phyloP scores from a whole-genome alignment of 2,329 filamentous ascomycete species.

The Aspergillus sp. region DNA sequence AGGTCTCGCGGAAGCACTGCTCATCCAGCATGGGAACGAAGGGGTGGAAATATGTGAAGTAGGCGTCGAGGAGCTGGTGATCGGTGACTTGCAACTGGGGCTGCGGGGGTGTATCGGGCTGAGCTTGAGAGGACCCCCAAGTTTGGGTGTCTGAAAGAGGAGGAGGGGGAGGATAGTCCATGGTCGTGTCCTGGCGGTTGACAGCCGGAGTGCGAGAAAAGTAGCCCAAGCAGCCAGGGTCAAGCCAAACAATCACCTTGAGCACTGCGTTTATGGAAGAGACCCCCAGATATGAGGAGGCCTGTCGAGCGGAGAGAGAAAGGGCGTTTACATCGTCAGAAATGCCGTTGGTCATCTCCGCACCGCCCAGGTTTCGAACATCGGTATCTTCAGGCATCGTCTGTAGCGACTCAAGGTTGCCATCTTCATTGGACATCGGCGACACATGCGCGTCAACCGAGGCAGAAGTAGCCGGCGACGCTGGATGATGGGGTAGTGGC shows the following conservation, averaged over 20 bases:
- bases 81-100: slow-evolving; percentile 61
- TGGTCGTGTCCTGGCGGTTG: slow-evolving; percentile 12
- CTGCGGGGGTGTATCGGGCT: slow-evolving; percentile 47
- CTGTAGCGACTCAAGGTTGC: slow-evolving; percentile 62
- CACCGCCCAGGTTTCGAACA: slow-evolving; percentile 47
- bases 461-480: slow-evolving; percentile 49
- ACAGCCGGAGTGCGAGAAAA: slow-evolving; percentile 43
- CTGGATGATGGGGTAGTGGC: slow-evolving; percentile 21
- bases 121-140: slow-evolving; percentile 28
- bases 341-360: slow-evolving; percentile 60
- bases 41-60: slow-evolving; percentile 71
- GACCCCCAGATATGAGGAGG: slow-evolving; percentile 67
- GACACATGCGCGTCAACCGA: slow-evolving; percentile 44
- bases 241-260: slow-evolving; percentile 64
- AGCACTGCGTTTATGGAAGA: slow-evolving; percentile 74
- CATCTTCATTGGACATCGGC: slow-evolving; percentile 48
- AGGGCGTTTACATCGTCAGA: slow-evolving; percentile 72
- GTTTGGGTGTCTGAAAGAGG: slow-evolving; percentile 13
- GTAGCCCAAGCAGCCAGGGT: slow-evolving; percentile 50
- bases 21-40: slow-evolving; percentile 75
- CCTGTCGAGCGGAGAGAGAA: slow-evolving; percentile 60
- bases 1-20: slow-evolving; percentile 65
- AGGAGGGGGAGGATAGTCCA: slow-evolving; percentile 19
- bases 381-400: slow-evolving; percentile 67
- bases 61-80: slow-evolving; percentile 70